Base-by-base conservation (phyloP, 352 stramenopile genomes). In the Pythium rhizo-oryzae region DNA sequence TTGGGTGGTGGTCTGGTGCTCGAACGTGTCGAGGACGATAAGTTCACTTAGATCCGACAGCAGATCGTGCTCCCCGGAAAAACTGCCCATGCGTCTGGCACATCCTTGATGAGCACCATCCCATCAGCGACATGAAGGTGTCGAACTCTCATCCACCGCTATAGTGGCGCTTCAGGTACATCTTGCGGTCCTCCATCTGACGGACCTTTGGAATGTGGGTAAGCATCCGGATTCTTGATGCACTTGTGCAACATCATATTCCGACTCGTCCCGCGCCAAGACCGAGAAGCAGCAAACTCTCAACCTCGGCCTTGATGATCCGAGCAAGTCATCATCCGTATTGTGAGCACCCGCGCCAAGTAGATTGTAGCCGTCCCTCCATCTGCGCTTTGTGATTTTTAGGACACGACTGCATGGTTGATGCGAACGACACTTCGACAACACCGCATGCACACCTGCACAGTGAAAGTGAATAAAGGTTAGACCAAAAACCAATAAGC, bases 81-180 rank as follows among this genome's bases (percentile, higher is more conserved):
- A 61, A 46, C 18, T 12, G 15, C 21, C n/a, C 19, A 8, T 21
- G 33, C 7, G 35, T 61, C 54, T 50, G 11, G 39, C 55, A 62
- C 23, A 52, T 52, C 24, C 18, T 62, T 0, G 37, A 35, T 15
- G 39, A 52, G 33, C 21, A 39, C 55, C 55, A 52, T 23, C 33
- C n/a, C 55, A 52, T 52, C 0, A 62, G 11, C 8, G 37, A 50
- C n/a, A 41, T 24, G 41, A 62, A 51, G 19, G 55, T 62, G 21
- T 62, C 44, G 21, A 62, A 51, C 39, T 62, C 55, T 39, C 55
- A 62, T 4, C 55, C 55, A 7, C 55, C 55, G 11, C 24, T 33
- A 16, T n/a, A 39, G 4, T 35, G 25, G 5, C 3, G 8, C 37
- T 50, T 41, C 12, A 62, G 7, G 24, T 62, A 62, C 23, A 37